Base-by-base conservation (phyloP, 2,329 filamentous ascomycete species). In the Microsporum audouinii region DNA sequence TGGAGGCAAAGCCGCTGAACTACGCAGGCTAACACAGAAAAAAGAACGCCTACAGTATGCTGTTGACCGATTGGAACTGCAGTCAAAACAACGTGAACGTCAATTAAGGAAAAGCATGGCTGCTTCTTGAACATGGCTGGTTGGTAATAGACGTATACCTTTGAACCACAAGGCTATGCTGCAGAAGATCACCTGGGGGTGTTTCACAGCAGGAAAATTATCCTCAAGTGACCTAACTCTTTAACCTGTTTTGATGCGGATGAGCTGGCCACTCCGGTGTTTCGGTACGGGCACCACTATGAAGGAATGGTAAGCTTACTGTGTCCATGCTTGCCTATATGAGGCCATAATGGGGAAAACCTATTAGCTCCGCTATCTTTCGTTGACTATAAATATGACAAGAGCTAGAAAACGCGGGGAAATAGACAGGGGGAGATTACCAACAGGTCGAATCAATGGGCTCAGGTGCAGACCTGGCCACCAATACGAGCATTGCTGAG, bases 1-100 rank as follows among this genome's bases (percentile, higher is more conserved):
- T 34, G 69, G 72, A 39, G 73, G 73, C 58, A 76, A 82, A 69
- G 79, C 83, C 61, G 78, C 81, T 62, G 83, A 82, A 68, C 77
- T 89, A 63, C 84, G 84, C 68, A 86, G 88, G 65, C 74, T 94
- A 61, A 79, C 84, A 62, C 88, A 91, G 78, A 87, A 90, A 75
- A 92, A 89, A 74, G 90, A 95, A 73, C 84, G 89, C 57, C 76
- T 96, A 67, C 86, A 88, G 71, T 96, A 95, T 77, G 87, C 89
- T 33, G 89, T 96, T 17, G 89, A 94, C 71, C 82, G 91, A 63
- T 74, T 96, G 65, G 89, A 94, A 77, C 71, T 96, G 68, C 89
- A 96, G 76, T 88, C 89, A n/a, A 80, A 85, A 67, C 91, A 96
- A 75, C 76, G 82, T 70, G 82, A 88, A 73, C 80, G 86, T 66